Evolutionary conservation across 352 stramenopile species (phyloP), one percentile per base, ranked within the genome.

Genomic region (Globisporangium uncinulatum): DNA sequence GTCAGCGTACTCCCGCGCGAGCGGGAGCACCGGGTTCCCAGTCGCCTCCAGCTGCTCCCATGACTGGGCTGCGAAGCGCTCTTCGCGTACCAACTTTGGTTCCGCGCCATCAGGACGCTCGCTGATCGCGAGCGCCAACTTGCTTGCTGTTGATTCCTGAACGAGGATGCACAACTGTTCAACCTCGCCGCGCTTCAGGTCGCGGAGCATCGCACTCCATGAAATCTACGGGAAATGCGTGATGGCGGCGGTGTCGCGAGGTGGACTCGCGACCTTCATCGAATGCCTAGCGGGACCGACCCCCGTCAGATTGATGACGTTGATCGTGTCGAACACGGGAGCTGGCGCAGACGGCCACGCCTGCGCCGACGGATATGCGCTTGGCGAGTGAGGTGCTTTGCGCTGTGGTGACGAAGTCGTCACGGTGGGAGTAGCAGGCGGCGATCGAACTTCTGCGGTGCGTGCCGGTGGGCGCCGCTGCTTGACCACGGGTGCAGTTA

Each of bases 161-260:
- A 61, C 42, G 51, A 65, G 24, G 19, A 56, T 47, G 31, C 55
- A 66, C 3, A 70, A 19, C 51, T 71, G 63, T 1, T 67, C 60
- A 39, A 71, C 62, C n/a, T 71, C 51, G 5, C 61, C 57, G 0
- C 32, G 0, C n/a, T 69, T 66, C 31, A 74, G 31, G 32, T 65
- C 57, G 24, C 60, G 54, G 24, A 73, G 57, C 1, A 46, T 19
- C 13, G 2, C 19, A 3, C 19, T 46, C 9, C 9, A n/a, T 3
- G 13, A 21, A 13, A 24, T 19, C 14, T 9, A 8, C 19, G 41
- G 41, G 7, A 46, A 17, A 3, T 46, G 17, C 41, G 15, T 9
- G 41, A 20, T 46, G 41, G 41, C 11, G 0, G 10, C 14, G 6
- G 41, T 17, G 19, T 46, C 41, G 5, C 8, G 13, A 46, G 41